phyloP scores from a whole-genome alignment of 345 rosid species.

The Salix purpurea region DNA sequence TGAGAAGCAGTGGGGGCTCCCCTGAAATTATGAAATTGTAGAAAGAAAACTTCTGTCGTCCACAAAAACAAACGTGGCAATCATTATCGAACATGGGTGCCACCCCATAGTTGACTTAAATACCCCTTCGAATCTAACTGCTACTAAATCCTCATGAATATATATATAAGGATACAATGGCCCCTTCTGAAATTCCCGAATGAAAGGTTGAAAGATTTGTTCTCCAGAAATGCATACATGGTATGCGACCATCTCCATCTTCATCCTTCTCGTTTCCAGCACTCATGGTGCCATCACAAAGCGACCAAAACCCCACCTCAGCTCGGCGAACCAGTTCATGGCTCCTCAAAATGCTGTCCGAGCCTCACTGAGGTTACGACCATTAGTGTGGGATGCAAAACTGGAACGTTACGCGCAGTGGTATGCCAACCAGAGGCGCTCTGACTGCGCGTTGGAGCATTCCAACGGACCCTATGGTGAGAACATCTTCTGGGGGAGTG shows the following conservation, averaged over 20 bases:
- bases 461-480: slow-evolving; percentile 85
- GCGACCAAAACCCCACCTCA: background rate
- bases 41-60: slow-evolving; percentile 10
- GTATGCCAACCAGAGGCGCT: slow-evolving; percentile 62
- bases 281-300: background rate
- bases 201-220: background rate
- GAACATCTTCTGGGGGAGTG: slow-evolving; percentile 96
- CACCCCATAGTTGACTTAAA: slow-evolving; percentile 23
- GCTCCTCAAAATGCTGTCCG: slow-evolving; percentile 73
- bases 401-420: slow-evolving; percentile 48
- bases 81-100: slow-evolving; percentile 54
- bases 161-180: background rate
- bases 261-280: slow-evolving; percentile 14
- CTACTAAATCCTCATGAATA: background rate
- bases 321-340: slow-evolving; percentile 41
- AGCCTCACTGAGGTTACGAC: slow-evolving; percentile 37
- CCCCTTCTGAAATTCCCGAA: background rate
- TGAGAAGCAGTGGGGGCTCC: background rate
- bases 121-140: background rate
- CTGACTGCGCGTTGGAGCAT: slow-evolving; percentile 63
- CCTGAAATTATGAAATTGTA: background rate
- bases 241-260: background rate
- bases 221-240: slow-evolving; percentile 11
- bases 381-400: slow-evolving; percentile 53
- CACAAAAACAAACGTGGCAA: slow-evolving; percentile 40